A percentile compares a stretch with the other conserved stretches of the same genome.
These are phyloP conservation scores for Trichoderma polysporum DNA, from an alignment of 2,329 filamentous ascomycete species.

Conservation along the genomic window DNA sequence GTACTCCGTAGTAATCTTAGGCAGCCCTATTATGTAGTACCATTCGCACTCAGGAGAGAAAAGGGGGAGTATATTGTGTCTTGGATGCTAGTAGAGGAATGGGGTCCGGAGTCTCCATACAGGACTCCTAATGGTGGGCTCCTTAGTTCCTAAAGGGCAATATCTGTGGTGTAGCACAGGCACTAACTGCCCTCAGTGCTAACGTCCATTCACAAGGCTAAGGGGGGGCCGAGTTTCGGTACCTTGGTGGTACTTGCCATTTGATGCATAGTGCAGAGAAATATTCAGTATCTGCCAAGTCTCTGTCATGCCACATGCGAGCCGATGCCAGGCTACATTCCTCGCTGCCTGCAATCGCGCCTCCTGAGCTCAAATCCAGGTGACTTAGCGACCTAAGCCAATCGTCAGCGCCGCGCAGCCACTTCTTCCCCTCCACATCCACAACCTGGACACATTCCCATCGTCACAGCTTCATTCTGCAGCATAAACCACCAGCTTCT, in stretches of 20 bases:
- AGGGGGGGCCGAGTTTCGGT: background rate
- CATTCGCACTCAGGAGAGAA: background rate
- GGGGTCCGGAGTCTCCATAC: conserved; percentile 7
- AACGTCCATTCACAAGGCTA: background rate
- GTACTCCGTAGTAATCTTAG: background rate
- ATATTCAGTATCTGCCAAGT: background rate
- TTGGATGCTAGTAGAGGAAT: background rate
- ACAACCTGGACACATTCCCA: conserved; percentile 18
- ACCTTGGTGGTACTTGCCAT: background rate
- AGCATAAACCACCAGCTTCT: conserved; percentile 8
- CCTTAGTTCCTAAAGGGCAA: conserved; percentile 1
- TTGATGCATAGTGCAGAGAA: background rate
- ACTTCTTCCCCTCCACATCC: conserved; percentile 25
- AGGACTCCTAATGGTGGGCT: conserved; percentile 6
- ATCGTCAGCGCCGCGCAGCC: conserved; percentile 22
- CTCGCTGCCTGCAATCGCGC: conserved; percentile 11
- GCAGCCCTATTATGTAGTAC: background rate
- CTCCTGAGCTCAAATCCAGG: conserved; percentile 20
- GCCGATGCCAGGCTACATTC: conserved; percentile 6
- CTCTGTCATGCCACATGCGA: background rate
- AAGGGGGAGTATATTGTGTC: background rate
- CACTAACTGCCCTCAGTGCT: conserved; percentile 1
- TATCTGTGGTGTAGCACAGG: background rate
- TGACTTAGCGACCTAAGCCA: conserved; percentile 22
- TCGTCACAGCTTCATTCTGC: conserved; percentile 5